Conservation (phyloP, 257 asterid species). For the Nicotiana undulata region DNA sequence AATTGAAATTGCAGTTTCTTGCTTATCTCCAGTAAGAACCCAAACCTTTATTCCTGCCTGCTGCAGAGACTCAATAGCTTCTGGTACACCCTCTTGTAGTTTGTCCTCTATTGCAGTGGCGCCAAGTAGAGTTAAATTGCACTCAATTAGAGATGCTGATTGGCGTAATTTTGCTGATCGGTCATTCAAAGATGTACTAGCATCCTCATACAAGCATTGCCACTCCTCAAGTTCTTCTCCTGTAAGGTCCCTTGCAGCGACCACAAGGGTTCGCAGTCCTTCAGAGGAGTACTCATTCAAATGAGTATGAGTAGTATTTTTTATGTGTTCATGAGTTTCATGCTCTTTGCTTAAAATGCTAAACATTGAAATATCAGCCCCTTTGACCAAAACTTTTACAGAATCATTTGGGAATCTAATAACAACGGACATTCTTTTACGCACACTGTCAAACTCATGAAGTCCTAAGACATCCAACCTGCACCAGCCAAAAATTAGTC, state of each 20-base stretch:
- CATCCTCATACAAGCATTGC: slow-evolving; percentile 86
- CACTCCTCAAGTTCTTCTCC: slow-evolving; percentile 71
- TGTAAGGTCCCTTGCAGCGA: slow-evolving; percentile 65
- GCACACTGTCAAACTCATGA: slow-evolving; percentile 94
- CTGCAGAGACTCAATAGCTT: slow-evolving; percentile 83
- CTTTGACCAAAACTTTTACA: slow-evolving; percentile 86
- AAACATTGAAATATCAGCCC: slow-evolving; percentile 88
- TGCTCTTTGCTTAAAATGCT: slow-evolving; percentile 48
- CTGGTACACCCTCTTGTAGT: slow-evolving; percentile 93
- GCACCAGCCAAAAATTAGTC: slow-evolving; percentile 14
- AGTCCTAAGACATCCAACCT: slow-evolving; percentile 98
- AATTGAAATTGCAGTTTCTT: slow-evolving; percentile 96
- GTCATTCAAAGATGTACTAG: slow-evolving; percentile 86
- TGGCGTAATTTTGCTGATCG: slow-evolving; percentile 71
- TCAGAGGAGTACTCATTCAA: slow-evolving; percentile 77
- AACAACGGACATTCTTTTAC: slow-evolving; percentile 93
- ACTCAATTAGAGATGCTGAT: slow-evolving; percentile 78
- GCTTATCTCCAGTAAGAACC: slow-evolving; percentile 98
- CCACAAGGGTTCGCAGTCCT: slow-evolving; percentile 87
- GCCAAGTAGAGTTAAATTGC: slow-evolving; percentile 76
- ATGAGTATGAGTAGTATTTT: slow-evolving; percentile 44
- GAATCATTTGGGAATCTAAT: slow-evolving; percentile 63
- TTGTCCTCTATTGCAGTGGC: slow-evolving; percentile 96
- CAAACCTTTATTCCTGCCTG: slow-evolving; percentile 96
- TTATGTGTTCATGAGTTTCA: slow-evolving; percentile 35